Evolutionary conservation across 1,284 basidiomycete species (phyloP), one percentile per base, ranked within the genome.

Genomic region (Athelia psychrophila): DNA sequence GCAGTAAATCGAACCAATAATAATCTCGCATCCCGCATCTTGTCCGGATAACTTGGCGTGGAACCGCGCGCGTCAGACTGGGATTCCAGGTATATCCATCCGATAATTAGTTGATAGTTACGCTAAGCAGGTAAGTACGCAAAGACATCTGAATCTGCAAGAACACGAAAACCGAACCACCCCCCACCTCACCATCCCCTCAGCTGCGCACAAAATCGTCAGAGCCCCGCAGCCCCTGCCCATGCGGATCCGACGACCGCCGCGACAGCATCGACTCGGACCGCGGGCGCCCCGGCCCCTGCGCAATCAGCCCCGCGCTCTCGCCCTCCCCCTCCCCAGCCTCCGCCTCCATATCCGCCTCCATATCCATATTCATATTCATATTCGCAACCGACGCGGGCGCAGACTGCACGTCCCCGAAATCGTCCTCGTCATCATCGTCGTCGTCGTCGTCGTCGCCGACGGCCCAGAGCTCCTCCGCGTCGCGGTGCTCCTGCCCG

Each of bases 381-480:
- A 20, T 27, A 13, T 27, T 15, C 20, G 27, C 47, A 18, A 32
- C 58, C 54, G 24, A 49, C 50, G 38, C 51, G 51, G 22, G 42
- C 51, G 32, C 16, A 32, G 36, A 38, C 36, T 19, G 47, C 51
- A 22, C 25, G 18, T 32, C 35, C 36, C 47, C 62, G 60, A 68
- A 24, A 66, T 65, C 15, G 61, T 68, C 65, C 16, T 65, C 62
- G 24, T 55, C 61, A 3, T 56, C 62, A n/a, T 65, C 62, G 24
- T 55, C 61, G 4, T 56, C 62, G 12, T 77, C 76, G 18, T 84
- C 81, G 15, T 81, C 81, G 51, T 88, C 87, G 2, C 86, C 86
- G 1, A 90, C 72, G 46, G 82, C 76, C 86, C 88, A 91, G 33
- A 83, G 56, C 19, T 75, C 68, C 32, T 68, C 71, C 33, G 80